Evolutionary conservation across 768 basidiomycete genomes (phyloP).

Genomic region (Cystobasidium onofrii): DNA sequence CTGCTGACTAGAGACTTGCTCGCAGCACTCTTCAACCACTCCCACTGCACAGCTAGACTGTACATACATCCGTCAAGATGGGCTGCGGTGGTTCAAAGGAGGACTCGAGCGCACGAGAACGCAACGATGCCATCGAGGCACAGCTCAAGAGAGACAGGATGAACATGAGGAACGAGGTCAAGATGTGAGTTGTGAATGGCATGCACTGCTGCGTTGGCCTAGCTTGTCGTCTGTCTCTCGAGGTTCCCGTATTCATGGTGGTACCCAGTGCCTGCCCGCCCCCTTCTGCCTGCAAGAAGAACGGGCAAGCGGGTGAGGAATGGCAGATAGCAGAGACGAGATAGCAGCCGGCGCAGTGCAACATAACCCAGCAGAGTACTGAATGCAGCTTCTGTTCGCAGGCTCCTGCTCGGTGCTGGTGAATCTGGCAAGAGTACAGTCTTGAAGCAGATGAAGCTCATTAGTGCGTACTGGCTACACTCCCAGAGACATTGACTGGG

Average conservation of each 20-base stretch:
- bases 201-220: background rate
- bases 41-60: background rate
- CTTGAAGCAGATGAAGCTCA: constrained; percentile 95
- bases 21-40: background rate
- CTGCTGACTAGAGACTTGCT: no score
- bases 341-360: no score
- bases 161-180: constrained; percentile 46
- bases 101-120: constrained; percentile 40
- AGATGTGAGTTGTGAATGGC: constrained; percentile 27
- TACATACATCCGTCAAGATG: constrained; percentile 34
- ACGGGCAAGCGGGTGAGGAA: no score
- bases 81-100: constrained; percentile 44
- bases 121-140: constrained; percentile 87
- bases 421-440: constrained; percentile 54
- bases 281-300: background rate
- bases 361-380: no score
- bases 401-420: constrained; percentile 40
- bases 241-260: no score
- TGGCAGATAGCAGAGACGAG: background rate
- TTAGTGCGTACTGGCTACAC: constrained; percentile 57
- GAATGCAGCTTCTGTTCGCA: background rate
- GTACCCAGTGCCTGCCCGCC: background rate
- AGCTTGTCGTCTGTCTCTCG: background rate
- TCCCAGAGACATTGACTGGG: constrained; percentile 20
- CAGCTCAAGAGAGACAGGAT: constrained; percentile 81